Conservation (phyloP, 2,329 filamentous ascomycete species). For the Alternaria arborescens region DNA sequence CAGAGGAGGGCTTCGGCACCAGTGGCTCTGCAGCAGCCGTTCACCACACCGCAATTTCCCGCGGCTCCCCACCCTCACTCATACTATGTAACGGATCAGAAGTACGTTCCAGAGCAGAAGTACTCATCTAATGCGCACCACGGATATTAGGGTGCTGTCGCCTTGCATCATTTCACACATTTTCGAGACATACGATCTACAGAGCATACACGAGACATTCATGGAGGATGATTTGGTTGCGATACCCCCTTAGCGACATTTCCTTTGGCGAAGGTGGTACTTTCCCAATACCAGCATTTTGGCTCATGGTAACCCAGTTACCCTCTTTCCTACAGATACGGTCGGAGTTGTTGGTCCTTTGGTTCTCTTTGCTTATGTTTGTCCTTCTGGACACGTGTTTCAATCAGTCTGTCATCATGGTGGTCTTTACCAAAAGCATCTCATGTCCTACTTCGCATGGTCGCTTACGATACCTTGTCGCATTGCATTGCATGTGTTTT, state of each 20-base stretch:
- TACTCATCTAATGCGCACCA: conserved; percentile 19
- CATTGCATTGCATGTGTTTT: conserved; percentile 6
- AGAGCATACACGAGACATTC: conserved; percentile 22
- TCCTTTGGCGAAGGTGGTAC: conserved; percentile 22
- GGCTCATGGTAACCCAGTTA: conserved; percentile 2
- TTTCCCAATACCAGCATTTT: conserved; percentile 9
- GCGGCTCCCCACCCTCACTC: conserved; percentile 34
- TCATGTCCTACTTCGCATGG: not conserved
- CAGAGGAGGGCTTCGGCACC: conserved; percentile 45
- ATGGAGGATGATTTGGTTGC: conserved; percentile 26
- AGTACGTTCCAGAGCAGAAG: conserved; percentile 31
- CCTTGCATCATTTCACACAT: conserved; percentile 4
- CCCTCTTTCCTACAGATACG: not conserved
- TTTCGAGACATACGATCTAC: conserved; percentile 11
- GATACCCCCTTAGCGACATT: conserved; percentile 26
- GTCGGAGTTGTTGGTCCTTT: conserved; percentile 7
- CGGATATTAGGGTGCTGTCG: conserved; percentile 15
- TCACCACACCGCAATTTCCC: conserved; percentile 33
- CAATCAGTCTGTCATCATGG: not conserved
- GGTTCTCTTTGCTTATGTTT: conserved; percentile 1
- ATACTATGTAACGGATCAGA: conserved; percentile 44
- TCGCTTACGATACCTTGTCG: conserved; percentile 11
- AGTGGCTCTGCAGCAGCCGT: conserved; percentile 39
- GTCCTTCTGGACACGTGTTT: not conserved
- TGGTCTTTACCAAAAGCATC: conserved; percentile 10